These are phyloP conservation scores for Aspergillus aculeatus DNA, from an alignment of 2,329 filamentous ascomycete genomes.

Conservation along the genomic window DNA sequence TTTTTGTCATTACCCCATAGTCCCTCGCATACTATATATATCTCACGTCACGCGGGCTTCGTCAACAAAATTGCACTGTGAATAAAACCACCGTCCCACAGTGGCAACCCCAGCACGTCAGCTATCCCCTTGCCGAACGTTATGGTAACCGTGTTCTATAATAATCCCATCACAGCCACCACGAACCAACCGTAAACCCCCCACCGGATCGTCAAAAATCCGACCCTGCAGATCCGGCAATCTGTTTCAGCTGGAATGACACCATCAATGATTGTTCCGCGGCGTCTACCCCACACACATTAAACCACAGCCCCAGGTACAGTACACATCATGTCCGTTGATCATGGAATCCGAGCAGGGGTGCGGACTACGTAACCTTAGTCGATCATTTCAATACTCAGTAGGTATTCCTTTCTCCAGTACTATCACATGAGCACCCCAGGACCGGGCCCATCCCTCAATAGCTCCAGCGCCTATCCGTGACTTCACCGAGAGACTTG, in stretches of 20 bases:
- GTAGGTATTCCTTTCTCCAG: no score
- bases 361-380: no score
- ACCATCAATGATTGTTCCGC: background rate
- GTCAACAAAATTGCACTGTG: no score
- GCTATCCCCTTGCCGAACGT: background rate
- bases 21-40: background rate
- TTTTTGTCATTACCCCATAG: no score
- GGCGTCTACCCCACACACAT: no score
- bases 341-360: background rate
- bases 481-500: no score
- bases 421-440: no score
- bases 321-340: no score
- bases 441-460: no score
- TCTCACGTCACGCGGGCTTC: background rate
- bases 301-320: background rate
- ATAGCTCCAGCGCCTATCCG: no score
- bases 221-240: background rate
- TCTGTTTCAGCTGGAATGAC: background rate
- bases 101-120: background rate
- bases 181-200: background rate
- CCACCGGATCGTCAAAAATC: background rate
- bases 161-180: background rate
- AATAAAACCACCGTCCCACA: background rate
- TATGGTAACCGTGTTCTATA: background rate
- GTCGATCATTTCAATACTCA: no score